Evolutionary conservation across 306 rosid species (phyloP).

Genomic region (Lotus japonicus): DNA sequence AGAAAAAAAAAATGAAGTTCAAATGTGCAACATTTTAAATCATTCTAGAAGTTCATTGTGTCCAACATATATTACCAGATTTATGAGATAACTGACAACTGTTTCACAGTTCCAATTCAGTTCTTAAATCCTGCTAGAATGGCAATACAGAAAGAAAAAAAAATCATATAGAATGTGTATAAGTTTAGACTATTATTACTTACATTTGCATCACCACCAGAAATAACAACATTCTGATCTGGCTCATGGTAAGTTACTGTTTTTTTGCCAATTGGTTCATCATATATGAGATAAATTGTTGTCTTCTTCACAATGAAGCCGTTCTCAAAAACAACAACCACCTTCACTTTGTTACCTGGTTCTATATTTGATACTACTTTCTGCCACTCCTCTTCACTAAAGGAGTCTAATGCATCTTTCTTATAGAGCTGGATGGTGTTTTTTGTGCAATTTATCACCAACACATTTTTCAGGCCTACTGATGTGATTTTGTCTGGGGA

Average conservation of each 20-base stretch:
- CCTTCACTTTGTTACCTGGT: background rate
- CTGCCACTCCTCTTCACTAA: background rate
- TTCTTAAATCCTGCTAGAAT: too few relatives aligned
- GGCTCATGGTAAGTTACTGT: background rate
- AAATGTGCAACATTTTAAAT: background rate
- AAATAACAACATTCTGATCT: background rate
- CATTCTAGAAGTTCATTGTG: too few relatives aligned
- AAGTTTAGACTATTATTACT: background rate
- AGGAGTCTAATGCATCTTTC: background rate
- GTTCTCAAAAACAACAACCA: background rate
- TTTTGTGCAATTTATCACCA: conserved; percentile 7
- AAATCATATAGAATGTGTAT: background rate
- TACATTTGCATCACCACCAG: background rate
- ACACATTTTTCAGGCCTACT: background rate
- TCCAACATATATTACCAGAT: background rate
- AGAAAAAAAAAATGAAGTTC: background rate
- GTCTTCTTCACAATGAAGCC: background rate
- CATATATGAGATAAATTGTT: background rate
- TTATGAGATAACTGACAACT: background rate
- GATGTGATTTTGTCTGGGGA: background rate
- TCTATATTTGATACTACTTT: background rate
- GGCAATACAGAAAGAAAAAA: too few relatives aligned
- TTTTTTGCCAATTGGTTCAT: background rate
- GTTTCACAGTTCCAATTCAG: too few relatives aligned
- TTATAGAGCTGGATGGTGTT: background rate